A percentile compares a stretch with the other conserved stretches of the same genome.
Evolutionary conservation across 176 grass and related monocot genomes (phyloP).

Genomic region (Phoenix roebelenii): DNA sequence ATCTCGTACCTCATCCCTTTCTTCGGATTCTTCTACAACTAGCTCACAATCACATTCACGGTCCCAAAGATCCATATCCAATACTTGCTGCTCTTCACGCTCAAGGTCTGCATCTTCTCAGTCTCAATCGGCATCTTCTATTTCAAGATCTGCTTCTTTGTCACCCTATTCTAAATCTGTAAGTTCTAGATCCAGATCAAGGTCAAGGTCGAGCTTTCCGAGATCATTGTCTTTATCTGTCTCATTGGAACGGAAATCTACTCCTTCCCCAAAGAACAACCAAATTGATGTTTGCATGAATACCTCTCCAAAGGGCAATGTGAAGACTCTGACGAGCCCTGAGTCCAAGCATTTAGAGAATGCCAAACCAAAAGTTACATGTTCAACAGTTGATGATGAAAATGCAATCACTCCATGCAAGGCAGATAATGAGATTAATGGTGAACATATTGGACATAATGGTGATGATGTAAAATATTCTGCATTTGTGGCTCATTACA

Average conservation of each 20-base stretch:
- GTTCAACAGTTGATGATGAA: conserved; percentile 13
- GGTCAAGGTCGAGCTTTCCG: conserved; percentile 24
- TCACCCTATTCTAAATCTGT: conserved; percentile 16
- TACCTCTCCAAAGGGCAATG: conserved; percentile 8
- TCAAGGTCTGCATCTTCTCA: conserved; percentile 17
- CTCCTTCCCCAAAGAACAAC: conserved; percentile 6
- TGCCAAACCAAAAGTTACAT: conserved; percentile 13
- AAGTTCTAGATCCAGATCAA: conserved; percentile 20
- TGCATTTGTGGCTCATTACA: conserved; percentile 6
- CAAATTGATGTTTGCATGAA: conserved; percentile 5
- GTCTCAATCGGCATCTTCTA: conserved; percentile 37
- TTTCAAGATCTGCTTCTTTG: conserved; percentile 37
- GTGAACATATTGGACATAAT: neutral
- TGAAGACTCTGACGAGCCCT: conserved; percentile 2
- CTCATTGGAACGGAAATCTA: conserved; percentile 23
- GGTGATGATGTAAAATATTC: neutral
- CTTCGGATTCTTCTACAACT: conserved; percentile 25
- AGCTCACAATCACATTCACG: conserved; percentile 3
- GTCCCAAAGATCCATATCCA: conserved; percentile 3
- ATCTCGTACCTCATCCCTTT: conserved; percentile 17
- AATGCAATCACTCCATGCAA: conserved; percentile 13
- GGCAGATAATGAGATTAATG: conserved; percentile 12
- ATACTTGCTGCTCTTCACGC: conserved; percentile 12
- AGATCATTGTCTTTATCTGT: conserved; percentile 21
- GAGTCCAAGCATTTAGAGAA: neutral